Evolutionary conservation across 345 rosid genomes (phyloP).

Genomic region (Schrenkiella parvula): DNA sequence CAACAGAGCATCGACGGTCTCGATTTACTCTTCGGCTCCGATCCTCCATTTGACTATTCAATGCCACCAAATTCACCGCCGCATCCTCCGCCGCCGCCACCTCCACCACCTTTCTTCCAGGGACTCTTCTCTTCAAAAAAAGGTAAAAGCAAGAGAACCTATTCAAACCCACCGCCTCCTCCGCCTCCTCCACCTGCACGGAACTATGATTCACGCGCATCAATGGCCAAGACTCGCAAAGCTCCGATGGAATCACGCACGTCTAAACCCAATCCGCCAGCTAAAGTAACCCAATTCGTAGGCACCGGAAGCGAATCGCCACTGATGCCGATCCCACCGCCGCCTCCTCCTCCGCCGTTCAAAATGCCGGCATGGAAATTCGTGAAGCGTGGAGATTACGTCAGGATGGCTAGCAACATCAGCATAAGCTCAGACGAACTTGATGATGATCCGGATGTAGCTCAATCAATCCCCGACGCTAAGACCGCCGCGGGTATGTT

Average conservation of each 20-base stretch:
- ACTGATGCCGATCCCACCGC: slow-evolving; percentile 51
- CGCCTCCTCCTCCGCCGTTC: slow-evolving; percentile 89
- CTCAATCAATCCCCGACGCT: background rate
- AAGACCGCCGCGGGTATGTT: slow-evolving; percentile 27
- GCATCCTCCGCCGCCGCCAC: slow-evolving; percentile 43
- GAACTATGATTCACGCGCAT: slow-evolving; percentile 29
- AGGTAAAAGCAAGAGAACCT: slow-evolving; percentile 43
- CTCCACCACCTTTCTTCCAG: slow-evolving; percentile 51
- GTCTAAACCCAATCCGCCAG: slow-evolving; percentile 33
- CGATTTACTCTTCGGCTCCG: slow-evolving; percentile 49
- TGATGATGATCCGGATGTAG: slow-evolving; percentile 35
- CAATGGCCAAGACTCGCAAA: slow-evolving; percentile 31
- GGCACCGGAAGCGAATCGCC: slow-evolving; percentile 55
- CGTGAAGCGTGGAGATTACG: slow-evolving; percentile 58
- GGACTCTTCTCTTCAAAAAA: slow-evolving; percentile 62
- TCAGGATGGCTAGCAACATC: slow-evolving; percentile 56
- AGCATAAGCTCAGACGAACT: slow-evolving; percentile 58
- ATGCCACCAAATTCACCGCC: slow-evolving; percentile 43
- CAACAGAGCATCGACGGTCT: slow-evolving; percentile 85
- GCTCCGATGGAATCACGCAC: slow-evolving; percentile 16
- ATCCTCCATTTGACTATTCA: background rate
- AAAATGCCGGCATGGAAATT: slow-evolving; percentile 59
- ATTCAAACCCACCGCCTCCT: slow-evolving; percentile 45
- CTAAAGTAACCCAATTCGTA: slow-evolving; percentile 24
- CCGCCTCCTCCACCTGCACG: slow-evolving; percentile 43